A percentile compares a stretch with the other conserved stretches of the same genome.
These are phyloP conservation scores for Durotheca rogersii DNA, from an alignment of 495 filamentous ascomycete species.

Conservation along the genomic window DNA sequence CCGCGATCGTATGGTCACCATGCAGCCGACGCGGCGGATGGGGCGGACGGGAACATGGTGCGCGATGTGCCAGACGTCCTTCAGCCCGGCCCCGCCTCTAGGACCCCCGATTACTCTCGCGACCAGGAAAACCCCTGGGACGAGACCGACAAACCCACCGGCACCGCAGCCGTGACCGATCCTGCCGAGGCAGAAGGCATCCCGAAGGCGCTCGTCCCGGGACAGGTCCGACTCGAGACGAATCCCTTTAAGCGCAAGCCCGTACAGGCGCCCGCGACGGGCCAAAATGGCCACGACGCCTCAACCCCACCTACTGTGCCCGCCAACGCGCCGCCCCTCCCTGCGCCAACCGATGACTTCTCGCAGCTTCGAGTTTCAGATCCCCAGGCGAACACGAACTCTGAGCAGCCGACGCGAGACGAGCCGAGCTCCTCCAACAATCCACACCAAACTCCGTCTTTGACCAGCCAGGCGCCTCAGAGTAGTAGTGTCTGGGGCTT, in stretches of 20 bases:
- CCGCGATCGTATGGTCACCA: no score
- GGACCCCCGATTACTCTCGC: constrained; percentile 19
- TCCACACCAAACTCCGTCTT: constrained; percentile 23
- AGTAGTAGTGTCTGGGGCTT: constrained; percentile 41
- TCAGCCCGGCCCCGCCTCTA: constrained; percentile 21
- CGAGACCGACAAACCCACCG: constrained; percentile 11
- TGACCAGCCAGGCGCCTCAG: constrained; percentile 35
- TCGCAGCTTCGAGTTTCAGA: constrained; percentile 43
- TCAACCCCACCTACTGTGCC: background rate
- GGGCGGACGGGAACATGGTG: constrained; percentile 14
- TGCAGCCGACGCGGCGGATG: constrained; percentile 12
- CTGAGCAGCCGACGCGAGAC: constrained; percentile 50
- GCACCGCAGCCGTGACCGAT: constrained; percentile 18
- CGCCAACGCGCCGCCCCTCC: constrained; percentile 10
- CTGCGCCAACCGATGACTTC: constrained; percentile 35
- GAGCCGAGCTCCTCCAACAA: constrained; percentile 21
- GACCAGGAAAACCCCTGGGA: constrained; percentile 35
- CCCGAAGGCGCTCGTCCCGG: constrained; percentile 39
- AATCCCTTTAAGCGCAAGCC: constrained; percentile 56
- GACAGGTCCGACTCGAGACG: constrained; percentile 43
- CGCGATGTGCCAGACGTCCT: constrained; percentile 30
- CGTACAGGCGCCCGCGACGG: constrained; percentile 13
- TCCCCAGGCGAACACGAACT: constrained; percentile 45
- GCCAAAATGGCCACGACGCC: constrained; percentile 3
- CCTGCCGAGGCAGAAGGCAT: constrained; percentile 26